phyloP scores from a whole-genome alignment of 805 yeast species.

The Ogataea allantospora region DNA sequence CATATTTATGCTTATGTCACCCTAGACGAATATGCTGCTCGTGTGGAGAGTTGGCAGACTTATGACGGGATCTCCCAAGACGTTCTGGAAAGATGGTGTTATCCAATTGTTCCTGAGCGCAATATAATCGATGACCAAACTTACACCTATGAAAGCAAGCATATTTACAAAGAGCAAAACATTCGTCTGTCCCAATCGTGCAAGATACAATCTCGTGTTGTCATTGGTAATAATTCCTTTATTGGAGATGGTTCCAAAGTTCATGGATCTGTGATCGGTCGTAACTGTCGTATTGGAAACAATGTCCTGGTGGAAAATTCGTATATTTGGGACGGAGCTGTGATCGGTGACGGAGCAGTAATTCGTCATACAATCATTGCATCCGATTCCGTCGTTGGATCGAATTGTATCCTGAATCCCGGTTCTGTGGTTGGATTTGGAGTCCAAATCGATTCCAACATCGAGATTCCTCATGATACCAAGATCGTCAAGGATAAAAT shows the following conservation, averaged over 20 bases:
- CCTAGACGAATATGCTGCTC: conserved; percentile 79
- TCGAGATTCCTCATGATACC: conserved; percentile 47
- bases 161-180: conserved; percentile 83
- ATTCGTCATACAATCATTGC: conserved; percentile 73
- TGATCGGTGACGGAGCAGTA: conserved; percentile 61
- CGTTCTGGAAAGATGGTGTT: conserved; percentile 85
- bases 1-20: conserved; percentile 87
- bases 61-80: conserved; percentile 91
- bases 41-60: conserved; percentile 94
- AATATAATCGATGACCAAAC: conserved; percentile 70
- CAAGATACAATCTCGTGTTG: conserved; percentile 73
- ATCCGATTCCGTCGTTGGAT: conserved; percentile 52
- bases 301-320: conserved; percentile 70
- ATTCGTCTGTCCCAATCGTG: conserved; percentile 95
- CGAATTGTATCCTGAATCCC: conserved; percentile 51
- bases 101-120: conserved; percentile 87
- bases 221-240: conserved; percentile 72
- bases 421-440: conserved; percentile 79
- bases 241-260: conserved; percentile 75
- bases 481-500: conserved; percentile 53
- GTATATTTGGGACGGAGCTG: conserved; percentile 83
- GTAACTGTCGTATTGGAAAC: conserved; percentile 79
- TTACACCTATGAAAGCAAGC: conserved; percentile 77
- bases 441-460: conserved; percentile 60
- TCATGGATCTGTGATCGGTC: conserved; percentile 76